Evolutionary conservation across 306 rosid genomes (phyloP), one percentile per base, ranked within the genome.

Genomic region (Cucurbita ficifolia): DNA sequence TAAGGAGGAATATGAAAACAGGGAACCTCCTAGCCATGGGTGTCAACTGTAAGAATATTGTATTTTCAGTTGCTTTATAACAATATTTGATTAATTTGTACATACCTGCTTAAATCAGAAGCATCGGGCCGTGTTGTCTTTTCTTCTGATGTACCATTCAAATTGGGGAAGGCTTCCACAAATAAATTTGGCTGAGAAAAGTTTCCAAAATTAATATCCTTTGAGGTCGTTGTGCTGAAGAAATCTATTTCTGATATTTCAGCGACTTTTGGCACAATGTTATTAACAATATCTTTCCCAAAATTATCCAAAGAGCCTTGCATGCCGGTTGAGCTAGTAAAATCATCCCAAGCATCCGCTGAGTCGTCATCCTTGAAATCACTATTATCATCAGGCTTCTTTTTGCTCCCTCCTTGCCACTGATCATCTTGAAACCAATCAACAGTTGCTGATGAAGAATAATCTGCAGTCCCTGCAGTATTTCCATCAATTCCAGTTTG

Each of bases 261-360:
- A 29, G 76, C 89, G 42, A 78, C 76, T 61, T 86, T 75, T 18
- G 81, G 68, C 39, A 70, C 67, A 42, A 79, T 46, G 55, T 78
- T 73, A 75, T 79, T 70, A 11, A 72, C 70, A 35, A 67, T 65
- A 81, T 87, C 88, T 72, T 82, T 77, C 80, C 73, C 36, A 78
- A 79, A 74, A 83, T 60, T 80, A 67, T 17, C 65, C 52, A 81
- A 77, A 74, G 87, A 81, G 81, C 78, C 83, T 63, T 70, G 83
- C 24, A 50, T 70, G 68, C 77, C 70, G 77, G 87, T 62, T 22
- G 72, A 83, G 83, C 83, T 81, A 33, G 87, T 57, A 77, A 89
- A 84, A 81, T 55, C 88, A 82, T 84, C 82, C 96, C 91, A 89
- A n/a, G 49, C 82, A 75, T 88, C 90, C 77, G 84, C 82, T 40